Evolutionary conservation across 306 rosid species (phyloP).

Genomic region (Trifolium dubium): DNA sequence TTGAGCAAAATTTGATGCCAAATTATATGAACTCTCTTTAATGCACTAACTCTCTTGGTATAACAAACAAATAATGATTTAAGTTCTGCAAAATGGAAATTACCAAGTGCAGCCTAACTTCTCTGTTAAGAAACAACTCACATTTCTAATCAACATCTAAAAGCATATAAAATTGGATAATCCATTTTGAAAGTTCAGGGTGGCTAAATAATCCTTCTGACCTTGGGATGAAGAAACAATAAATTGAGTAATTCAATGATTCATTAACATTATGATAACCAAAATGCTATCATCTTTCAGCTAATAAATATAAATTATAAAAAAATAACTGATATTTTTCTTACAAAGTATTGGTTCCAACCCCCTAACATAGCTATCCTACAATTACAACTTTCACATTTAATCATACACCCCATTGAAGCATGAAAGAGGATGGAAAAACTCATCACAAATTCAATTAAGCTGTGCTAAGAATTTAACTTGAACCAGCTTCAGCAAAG

Average conservation of each 20-base stretch:
- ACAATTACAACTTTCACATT: slow-evolving; percentile 47
- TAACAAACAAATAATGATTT: background rate
- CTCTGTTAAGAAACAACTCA: too few relatives aligned
- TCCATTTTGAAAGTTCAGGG: background rate
- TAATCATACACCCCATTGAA: slow-evolving; percentile 43
- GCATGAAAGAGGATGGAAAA: slow-evolving; percentile 49
- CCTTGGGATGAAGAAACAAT: slow-evolving; percentile 33
- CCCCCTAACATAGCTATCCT: slow-evolving; percentile 53
- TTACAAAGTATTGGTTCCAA: slow-evolving; percentile 54
- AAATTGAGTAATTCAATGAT: slow-evolving; percentile 33
- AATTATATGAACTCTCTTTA: background rate
- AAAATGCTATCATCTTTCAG: slow-evolving; percentile 45
- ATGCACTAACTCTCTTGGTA: background rate
- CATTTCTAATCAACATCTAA: too few relatives aligned
- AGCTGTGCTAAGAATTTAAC: slow-evolving; percentile 42
- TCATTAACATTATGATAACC: slow-evolving; percentile 31
- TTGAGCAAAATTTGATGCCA: background rate
- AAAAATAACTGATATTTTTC: slow-evolving; percentile 38
- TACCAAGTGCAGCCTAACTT: background rate
- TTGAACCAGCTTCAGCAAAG: slow-evolving; percentile 46
- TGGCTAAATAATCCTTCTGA: slow-evolving; percentile 9
- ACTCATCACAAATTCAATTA: slow-evolving; percentile 44
- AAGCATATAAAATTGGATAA: background rate
- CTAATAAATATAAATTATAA: slow-evolving; percentile 38
- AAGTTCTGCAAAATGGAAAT: slow-evolving; percentile 10